Conservation (phyloP, 2,329 filamentous ascomycete genomes). For the Microcyclospora pomicola region DNA sequence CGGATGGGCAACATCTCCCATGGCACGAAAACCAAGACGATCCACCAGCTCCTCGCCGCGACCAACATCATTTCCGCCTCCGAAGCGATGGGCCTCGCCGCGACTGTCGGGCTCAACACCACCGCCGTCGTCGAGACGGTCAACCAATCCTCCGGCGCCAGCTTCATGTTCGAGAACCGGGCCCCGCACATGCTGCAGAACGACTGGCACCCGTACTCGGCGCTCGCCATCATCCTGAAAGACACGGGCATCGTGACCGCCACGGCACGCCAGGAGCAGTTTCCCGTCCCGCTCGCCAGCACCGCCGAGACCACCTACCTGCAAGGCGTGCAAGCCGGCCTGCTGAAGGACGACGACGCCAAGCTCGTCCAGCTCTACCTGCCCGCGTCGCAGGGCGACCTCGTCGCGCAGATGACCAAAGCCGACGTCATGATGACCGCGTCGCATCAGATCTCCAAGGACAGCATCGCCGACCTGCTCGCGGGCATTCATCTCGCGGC, state of each 20-base stretch:
- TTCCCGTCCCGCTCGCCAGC: conserved; percentile 47
- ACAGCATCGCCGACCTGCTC: conserved; percentile 28
- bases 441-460: conserved; percentile 21
- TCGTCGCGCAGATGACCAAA: conserved; percentile 20
- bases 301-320: conserved; percentile 54
- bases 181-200: conserved; percentile 38
- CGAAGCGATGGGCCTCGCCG: conserved; percentile 44
- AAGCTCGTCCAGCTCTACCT: conserved; percentile 42
- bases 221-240: conserved; percentile 35
- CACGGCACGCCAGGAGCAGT: conserved; percentile 43
- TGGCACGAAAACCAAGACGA: conserved; percentile 44
- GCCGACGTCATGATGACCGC: conserved; percentile 25
- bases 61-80: conserved; percentile 43
- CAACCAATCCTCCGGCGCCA: conserved; percentile 26
- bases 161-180: conserved; percentile 46
- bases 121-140: conserved; percentile 36
- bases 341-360: conserved; percentile 40
- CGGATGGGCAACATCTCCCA: conserved; percentile 39
- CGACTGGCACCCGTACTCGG: conserved; percentile 34
- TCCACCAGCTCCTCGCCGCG: conserved; percentile 45
- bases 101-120: conserved; percentile 39
- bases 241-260: conserved; percentile 52
- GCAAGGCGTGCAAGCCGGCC: conserved; percentile 44
- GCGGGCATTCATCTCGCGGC: conserved; percentile 36
- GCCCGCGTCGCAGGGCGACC: conserved; percentile 17